Base-by-base conservation (phyloP, 2,329 filamentous ascomycete genomes). In the Penicillium sp. region DNA sequence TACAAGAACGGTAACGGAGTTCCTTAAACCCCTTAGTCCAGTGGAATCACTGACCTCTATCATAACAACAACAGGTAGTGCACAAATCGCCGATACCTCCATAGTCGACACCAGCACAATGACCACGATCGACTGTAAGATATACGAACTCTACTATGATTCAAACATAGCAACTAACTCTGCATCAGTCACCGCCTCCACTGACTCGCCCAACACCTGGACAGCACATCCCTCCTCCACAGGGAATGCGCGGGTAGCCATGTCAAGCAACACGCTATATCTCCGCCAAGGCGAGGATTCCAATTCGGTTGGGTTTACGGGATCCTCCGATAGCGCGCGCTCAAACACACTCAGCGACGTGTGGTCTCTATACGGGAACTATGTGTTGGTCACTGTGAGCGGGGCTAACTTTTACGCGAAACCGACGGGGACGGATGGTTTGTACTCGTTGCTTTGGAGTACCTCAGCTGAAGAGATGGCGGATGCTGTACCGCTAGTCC, bases 391-490 rank as follows among this genome's bases (percentile, higher is more conserved):
- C 30, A 57, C 38, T 0, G 36, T 61, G 14, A 40, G 43, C n/a
- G 51, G 46, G 16, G 59, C 43, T 27, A 59, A 38, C n/a, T 61
- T 61, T n/a, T 61, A 59, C 13, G 59, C 53, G 2, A 51, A 49
- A 42, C 46, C 32, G 13, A 46, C 51, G 10, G 49, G 32, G n/a
- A 51, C 43, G 2, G 29, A 42, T 5, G 59, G 59, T 26, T 36
- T 51, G 35, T 61, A 59, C 34, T 48, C 51, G 11, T 32, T 59
- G 9, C 51, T 49, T 7, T 61, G 59, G 59, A 57, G 54, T 41
- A 51, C 27, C 16, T 52, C 52, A 16, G 53, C 52, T 27, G 45
- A 54, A 26, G 42, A 27, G 2, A 53, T 50, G 47, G 43, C 41
- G 7, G 51, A 46, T 32, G 52, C 48, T 34, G 44, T 51, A 11